Evolutionary conservation across 306 rosid species (phyloP).

Genomic region (Mucuna pruriens): DNA sequence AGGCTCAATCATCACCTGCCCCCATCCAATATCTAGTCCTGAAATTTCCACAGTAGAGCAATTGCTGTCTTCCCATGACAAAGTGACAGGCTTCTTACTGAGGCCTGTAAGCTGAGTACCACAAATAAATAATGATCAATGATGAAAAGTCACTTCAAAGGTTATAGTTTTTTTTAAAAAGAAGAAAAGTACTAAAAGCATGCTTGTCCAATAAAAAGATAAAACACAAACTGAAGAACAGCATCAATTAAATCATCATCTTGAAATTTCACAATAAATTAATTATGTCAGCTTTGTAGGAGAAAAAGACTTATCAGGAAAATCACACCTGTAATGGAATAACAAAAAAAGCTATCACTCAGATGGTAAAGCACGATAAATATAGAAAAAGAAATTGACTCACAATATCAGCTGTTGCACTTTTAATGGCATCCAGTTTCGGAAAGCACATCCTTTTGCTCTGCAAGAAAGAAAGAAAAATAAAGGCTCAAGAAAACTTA

Average conservation of each 20-base stretch:
- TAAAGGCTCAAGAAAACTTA: slow-evolving; percentile 15
- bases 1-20: slow-evolving; percentile 68
- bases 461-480: slow-evolving; percentile 54
- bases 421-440: slow-evolving; percentile 82
- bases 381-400: slow-evolving; percentile 50
- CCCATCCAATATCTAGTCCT: slow-evolving; percentile 99
- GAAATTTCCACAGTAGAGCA: slow-evolving; percentile 86
- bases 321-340: not conserved
- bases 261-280: slow-evolving; percentile 6
- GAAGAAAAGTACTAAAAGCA: not conserved
- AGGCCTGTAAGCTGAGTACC: slow-evolving; percentile 72
- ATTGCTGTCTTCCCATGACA: slow-evolving; percentile 64
- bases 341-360: slow-evolving; percentile 1
- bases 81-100: slow-evolving; percentile 61
- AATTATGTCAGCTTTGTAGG: slow-evolving; percentile 22
- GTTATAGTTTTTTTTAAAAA: not conserved
- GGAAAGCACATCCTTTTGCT: slow-evolving; percentile 87
- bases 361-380: slow-evolving; percentile 5
- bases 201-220: slow-evolving; percentile 22
- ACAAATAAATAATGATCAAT: slow-evolving; percentile 45
- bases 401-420: slow-evolving; percentile 89
- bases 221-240: slow-evolving; percentile 3
- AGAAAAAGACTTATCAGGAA: not conserved
- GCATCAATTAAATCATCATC: slow-evolving; percentile 14
- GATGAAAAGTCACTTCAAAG: slow-evolving; percentile 22